Percentiles rank a stretch among this genome's conserved stretches.
These are phyloP conservation scores for Pestalotiopsis sp. DNA, from an alignment of 2,329 filamentous ascomycete species.

Conservation along the genomic window DNA sequence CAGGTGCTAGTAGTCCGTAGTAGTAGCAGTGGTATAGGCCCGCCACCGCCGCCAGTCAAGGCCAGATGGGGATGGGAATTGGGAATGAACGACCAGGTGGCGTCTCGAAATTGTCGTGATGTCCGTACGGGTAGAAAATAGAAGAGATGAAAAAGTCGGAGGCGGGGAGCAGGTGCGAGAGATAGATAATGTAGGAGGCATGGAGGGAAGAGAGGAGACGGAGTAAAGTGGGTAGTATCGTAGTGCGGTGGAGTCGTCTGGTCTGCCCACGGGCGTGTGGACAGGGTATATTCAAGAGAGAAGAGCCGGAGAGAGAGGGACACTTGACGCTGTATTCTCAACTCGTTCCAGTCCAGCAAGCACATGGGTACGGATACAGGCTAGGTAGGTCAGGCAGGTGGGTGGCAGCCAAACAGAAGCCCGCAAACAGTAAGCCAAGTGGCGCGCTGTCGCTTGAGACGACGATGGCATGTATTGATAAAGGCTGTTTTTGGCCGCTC, in stretches of 20 bases:
- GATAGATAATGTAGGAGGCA: conserved; percentile 18
- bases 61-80: conserved; percentile 18
- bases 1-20: conserved; percentile 22
- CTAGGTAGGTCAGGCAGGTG: background rate
- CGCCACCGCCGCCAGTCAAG: conserved; percentile 21
- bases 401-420: background rate
- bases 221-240: conserved; percentile 12
- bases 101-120: background rate
- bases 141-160: conserved; percentile 18
- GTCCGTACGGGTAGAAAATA: background rate
- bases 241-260: conserved; percentile 4
- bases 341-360: background rate
- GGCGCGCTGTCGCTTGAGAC: background rate
- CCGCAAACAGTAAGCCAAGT: background rate
- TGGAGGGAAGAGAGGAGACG: background rate
- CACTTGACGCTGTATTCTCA: background rate
- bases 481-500: background rate
- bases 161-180: conserved; percentile 19
- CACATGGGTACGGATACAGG: too few relatives aligned
- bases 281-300: background rate
- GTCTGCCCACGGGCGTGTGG: background rate
- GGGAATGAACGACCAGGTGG: conserved; percentile 27
- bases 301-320: background rate
- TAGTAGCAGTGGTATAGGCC: background rate
- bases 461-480: background rate